These are phyloP conservation scores for Dictyostelium firmibasis DNA, from an alignment of 78 protist species.

Conservation along the genomic window DNA sequence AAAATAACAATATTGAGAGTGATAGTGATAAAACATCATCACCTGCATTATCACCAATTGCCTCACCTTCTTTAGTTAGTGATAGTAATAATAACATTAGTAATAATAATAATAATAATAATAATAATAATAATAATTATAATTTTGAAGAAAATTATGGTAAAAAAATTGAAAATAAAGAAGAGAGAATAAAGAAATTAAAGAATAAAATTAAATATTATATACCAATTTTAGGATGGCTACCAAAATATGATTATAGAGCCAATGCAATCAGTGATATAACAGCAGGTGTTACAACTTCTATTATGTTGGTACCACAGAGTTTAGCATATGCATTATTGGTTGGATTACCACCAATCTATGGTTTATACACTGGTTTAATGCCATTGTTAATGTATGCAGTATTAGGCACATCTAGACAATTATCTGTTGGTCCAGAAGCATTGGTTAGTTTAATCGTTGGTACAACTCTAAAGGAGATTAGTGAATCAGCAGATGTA, in stretches of 20 bases:
- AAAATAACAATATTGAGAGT: neutral
- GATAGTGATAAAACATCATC: neutral
- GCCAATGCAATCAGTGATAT: constrained; percentile 45
- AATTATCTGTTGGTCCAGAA: constrained; percentile 89
- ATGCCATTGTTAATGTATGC: constrained; percentile 86
- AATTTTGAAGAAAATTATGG: neutral
- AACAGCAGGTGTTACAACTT: constrained; percentile 86
- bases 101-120: neutral
- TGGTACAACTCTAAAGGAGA: constrained; percentile 17
- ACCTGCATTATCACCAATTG: neutral
- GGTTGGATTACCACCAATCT: constrained; percentile 87
- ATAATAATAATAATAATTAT: neutral
- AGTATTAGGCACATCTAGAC: constrained; percentile 86
- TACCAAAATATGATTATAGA: constrained; percentile 34
- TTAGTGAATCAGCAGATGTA: neutral
- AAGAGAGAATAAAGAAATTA: neutral
- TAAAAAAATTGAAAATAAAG: neutral
- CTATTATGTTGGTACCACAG: constrained; percentile 84
- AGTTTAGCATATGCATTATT: constrained; percentile 86
- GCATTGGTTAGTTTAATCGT: constrained; percentile 65
- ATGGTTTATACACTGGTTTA: constrained; percentile 90
- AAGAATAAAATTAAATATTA: constrained; percentile 40
- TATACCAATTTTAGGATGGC: constrained; percentile 61
- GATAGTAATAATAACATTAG: neutral
- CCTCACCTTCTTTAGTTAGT: neutral